Evolutionary conservation across 768 basidiomycete genomes (phyloP).

Genomic region (Suillus paluster): DNA sequence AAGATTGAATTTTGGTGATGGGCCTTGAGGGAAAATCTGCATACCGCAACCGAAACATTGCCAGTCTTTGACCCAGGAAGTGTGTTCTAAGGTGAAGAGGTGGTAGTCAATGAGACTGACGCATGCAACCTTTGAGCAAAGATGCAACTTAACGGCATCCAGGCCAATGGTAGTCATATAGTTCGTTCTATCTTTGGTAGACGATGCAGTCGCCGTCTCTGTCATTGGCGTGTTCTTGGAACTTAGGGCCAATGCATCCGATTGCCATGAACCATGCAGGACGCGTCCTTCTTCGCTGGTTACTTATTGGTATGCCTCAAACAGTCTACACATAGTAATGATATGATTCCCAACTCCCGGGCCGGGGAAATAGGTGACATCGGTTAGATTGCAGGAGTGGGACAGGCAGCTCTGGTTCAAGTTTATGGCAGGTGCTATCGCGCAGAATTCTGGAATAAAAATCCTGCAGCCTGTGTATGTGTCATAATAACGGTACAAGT

Average conservation of each 20-base stretch:
- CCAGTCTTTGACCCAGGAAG: too few relatives aligned
- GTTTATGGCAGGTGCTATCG: slow-evolving; percentile 73
- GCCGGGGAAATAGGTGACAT: slow-evolving; percentile 51
- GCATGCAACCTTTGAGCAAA: too few relatives aligned
- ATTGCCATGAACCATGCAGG: slow-evolving; percentile 72
- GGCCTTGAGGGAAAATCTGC: too few relatives aligned
- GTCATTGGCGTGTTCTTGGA: slow-evolving; percentile 57
- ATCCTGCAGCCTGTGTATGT: slow-evolving; percentile 42
- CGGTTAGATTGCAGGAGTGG: slow-evolving; percentile 71
- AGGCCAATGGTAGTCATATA: too few relatives aligned
- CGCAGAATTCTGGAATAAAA: slow-evolving; percentile 58
- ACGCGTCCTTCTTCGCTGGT: slow-evolving; percentile 69
- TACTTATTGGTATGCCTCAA: slow-evolving; percentile 50
- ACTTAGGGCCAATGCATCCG: slow-evolving; percentile 58
- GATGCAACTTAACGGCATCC: too few relatives aligned
- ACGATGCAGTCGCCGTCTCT: slow-evolving; percentile 57
- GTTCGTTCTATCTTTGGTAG: slow-evolving; percentile 57
- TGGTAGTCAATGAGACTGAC: too few relatives aligned
- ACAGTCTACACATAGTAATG: neutral
- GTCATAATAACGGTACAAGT: neutral
- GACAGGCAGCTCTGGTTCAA: slow-evolving; percentile 74
- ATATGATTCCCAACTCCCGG: neutral
- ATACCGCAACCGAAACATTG: too few relatives aligned
- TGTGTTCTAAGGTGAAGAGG: too few relatives aligned
- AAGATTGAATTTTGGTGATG: too few relatives aligned